Conservation (phyloP, 768 basidiomycete species). For the Macrocybe gigantea region DNA sequence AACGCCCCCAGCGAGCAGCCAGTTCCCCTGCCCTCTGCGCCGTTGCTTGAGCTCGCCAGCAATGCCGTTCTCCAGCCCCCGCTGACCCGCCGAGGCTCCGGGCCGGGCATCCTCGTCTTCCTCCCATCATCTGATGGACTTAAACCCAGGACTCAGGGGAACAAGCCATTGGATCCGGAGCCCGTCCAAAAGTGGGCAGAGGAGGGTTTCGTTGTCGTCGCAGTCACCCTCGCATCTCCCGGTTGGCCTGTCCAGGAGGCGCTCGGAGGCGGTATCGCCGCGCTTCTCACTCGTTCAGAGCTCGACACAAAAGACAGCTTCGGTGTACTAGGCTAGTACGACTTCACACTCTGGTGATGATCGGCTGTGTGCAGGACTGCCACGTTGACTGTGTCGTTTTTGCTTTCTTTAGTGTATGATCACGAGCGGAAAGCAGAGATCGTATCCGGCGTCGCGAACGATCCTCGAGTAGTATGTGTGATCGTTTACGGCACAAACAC, state of each 20-base stretch:
- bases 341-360: too few species aligned
- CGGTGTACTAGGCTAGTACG: conserved; percentile 23
- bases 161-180: conserved; percentile 38
- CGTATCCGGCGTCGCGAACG: conserved; percentile 18
- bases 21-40: conserved; percentile 36
- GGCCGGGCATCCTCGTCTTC: conserved; percentile 41
- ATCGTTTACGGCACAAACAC: conserved; percentile 27
- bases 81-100: conserved; percentile 40
- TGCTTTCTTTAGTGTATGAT: conserved; percentile 27
- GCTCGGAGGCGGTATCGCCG: conserved; percentile 27
- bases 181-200: conserved; percentile 50
- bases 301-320: conserved; percentile 39
- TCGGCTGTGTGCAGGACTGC: too few species aligned
- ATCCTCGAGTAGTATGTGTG: conserved; percentile 29
- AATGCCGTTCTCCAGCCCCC: conserved; percentile 39
- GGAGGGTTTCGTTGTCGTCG: conserved; percentile 45
- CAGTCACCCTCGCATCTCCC: conserved; percentile 18
- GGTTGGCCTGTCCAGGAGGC: conserved; percentile 17
- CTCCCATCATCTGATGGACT: conserved; percentile 26
- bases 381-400: not conserved
- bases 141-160: conserved; percentile 11
- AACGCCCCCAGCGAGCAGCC: conserved; percentile 31
- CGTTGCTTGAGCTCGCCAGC: conserved; percentile 21
- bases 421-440: conserved; percentile 19
- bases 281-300: conserved; percentile 26